Evolutionary conservation across 116 monocot species (phyloP).

Genomic region (Cymodocea nodosa): DNA sequence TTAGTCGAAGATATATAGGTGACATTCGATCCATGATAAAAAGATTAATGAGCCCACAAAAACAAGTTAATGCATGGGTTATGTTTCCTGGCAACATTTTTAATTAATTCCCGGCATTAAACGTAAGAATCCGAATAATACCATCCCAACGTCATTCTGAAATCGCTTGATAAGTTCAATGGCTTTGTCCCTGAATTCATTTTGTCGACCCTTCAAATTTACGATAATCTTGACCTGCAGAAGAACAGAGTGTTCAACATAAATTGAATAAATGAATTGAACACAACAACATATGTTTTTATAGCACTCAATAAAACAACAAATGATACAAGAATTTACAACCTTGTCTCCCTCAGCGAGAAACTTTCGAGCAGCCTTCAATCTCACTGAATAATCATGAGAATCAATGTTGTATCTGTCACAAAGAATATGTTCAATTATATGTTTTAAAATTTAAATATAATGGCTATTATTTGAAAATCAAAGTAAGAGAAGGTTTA

Average conservation of each 20-base stretch:
- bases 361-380: conserved; percentile 75
- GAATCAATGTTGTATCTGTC: conserved; percentile 89
- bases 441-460: too few species aligned
- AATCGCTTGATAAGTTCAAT: conserved; percentile 76
- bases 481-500: too few species aligned
- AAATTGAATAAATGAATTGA: background rate
- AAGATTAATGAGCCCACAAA: too few species aligned
- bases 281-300: background rate
- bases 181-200: conserved; percentile 69
- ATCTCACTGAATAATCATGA: conserved; percentile 88
- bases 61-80: too few species aligned
- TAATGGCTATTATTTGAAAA: too few species aligned
- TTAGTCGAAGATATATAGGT: too few species aligned
- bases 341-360: conserved; percentile 95
- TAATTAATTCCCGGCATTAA: too few species aligned
- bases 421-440: background rate
- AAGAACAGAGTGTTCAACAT: background rate
- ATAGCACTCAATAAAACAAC: background rate
- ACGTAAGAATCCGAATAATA: conserved; percentile 10
- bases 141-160: conserved; percentile 82
- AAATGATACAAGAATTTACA: background rate
- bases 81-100: too few species aligned
- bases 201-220: conserved; percentile 67
- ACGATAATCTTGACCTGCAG: conserved; percentile 91
- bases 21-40: too few species aligned